A percentile compares a stretch with the other conserved stretches of the same genome.
phyloP scores from a whole-genome alignment of 768 basidiomycete genomes.

The Heimioporus sp. region DNA sequence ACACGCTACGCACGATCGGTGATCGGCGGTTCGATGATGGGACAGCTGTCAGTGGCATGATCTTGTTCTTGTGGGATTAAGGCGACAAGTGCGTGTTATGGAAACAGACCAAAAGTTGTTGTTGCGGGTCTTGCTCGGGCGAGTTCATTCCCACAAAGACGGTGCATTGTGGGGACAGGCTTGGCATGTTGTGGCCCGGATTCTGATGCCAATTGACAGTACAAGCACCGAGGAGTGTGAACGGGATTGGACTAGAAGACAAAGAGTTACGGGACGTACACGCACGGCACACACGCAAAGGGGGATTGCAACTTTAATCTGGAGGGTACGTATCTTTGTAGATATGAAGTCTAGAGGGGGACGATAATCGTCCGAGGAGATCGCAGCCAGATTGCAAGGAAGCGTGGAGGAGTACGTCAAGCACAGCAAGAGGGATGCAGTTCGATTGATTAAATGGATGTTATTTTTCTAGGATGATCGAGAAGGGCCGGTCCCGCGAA shows the following conservation, averaged over 20 bases:
- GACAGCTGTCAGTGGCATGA: no score
- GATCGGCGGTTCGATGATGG: no score
- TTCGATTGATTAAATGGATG: not conserved
- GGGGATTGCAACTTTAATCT: conserved; percentile 14
- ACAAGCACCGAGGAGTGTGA: conserved; percentile 1
- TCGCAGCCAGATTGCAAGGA: conserved; percentile 7
- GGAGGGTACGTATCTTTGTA: conserved; percentile 9
- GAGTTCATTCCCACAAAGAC: no score
- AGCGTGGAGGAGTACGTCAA: conserved; percentile 10
- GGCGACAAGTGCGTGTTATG: no score
- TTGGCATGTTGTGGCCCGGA: conserved; percentile 1
- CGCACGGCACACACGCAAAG: conserved; percentile 5
- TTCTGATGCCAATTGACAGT: no score
- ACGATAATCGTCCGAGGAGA: conserved; percentile 25
- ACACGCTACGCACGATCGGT: no score
- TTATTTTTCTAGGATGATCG: conserved; percentile 1
- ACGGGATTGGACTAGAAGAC: not conserved
- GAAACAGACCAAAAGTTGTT: no score
- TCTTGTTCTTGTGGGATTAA: no score
- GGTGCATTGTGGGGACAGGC: not conserved
- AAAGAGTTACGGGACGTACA: conserved; percentile 12
- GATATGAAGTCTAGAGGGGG: not conserved
- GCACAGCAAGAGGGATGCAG: conserved; percentile 5
- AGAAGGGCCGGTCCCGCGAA: conserved; percentile 18
- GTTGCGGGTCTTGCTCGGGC: no score